These are phyloP conservation scores for Oligophagozyma castellii DNA, from an alignment of 1,139 yeast species.

Conservation along the genomic window DNA sequence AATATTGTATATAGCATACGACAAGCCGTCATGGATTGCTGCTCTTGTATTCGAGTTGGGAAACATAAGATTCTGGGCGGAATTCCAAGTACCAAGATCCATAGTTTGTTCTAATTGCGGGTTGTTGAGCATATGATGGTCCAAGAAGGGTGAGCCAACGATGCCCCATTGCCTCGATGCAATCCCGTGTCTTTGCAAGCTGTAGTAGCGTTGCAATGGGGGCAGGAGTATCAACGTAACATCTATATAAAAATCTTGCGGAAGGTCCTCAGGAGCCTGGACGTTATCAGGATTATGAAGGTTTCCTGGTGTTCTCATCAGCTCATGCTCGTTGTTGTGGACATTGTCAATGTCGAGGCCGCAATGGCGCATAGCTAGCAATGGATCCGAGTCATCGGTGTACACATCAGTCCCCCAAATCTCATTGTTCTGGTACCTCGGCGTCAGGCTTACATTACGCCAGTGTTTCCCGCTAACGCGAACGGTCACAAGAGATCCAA, in stretches of 20 bases:
- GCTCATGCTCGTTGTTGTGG: conserved; percentile 2
- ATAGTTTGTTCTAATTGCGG: conserved; percentile 5
- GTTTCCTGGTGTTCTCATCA: conserved; percentile 26
- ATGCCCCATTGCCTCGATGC: conserved; percentile 59
- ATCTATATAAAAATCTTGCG: conserved; percentile 36
- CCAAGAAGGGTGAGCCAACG: conserved; percentile 8
- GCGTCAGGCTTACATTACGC: conserved; percentile 7
- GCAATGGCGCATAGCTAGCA: conserved; percentile 58
- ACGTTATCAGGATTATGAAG: conserved; percentile 21
- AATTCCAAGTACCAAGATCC: conserved; percentile 1
- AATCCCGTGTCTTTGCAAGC: conserved; percentile 52
- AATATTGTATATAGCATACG: conserved; percentile 18
- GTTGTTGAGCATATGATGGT: conserved; percentile 1
- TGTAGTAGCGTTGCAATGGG: conserved; percentile 43
- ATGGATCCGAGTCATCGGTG: conserved; percentile 84
- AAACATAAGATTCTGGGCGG: no score
- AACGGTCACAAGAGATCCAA: conserved; percentile 11
- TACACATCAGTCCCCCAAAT: conserved; percentile 90
- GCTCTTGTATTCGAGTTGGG: no score
- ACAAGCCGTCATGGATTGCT: conserved; percentile 21
- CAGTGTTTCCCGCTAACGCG: conserved; percentile 11
- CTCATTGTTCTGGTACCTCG: conserved; percentile 32
- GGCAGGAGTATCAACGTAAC: conserved; percentile 67
- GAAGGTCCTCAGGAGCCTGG: conserved; percentile 18
- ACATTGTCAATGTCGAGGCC: conserved; percentile 44